Conservation (phyloP, 2,329 filamentous ascomycete species). For the Epichloe amarillans region DNA sequence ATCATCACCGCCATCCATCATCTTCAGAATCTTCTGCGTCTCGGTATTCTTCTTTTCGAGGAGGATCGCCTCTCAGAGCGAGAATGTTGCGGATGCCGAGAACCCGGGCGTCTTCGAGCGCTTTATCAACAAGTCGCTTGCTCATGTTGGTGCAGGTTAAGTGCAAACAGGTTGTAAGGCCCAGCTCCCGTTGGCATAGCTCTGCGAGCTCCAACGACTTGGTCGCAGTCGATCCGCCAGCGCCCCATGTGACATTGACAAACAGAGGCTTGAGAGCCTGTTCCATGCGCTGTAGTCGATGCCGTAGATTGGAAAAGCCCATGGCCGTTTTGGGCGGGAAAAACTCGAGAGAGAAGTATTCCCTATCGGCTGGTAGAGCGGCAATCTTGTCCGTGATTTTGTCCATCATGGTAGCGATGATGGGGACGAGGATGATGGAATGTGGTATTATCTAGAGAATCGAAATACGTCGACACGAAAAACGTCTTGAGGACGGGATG, state of each 20-base stretch:
- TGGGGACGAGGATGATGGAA: background rate
- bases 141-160: constrained; percentile 98
- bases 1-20: constrained; percentile 54
- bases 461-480: background rate
- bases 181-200: constrained; percentile 83
- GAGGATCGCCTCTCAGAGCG: constrained; percentile 82
- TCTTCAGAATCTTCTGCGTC: constrained; percentile 43
- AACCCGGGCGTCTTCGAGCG: constrained; percentile 78
- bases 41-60: constrained; percentile 76
- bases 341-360: constrained; percentile 96
- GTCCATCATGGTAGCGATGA: constrained; percentile 41
- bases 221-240: constrained; percentile 78
- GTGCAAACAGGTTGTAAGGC: constrained; percentile 88
- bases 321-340: constrained; percentile 96
- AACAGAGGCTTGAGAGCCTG: constrained; percentile 83
- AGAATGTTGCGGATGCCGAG: constrained; percentile 89
- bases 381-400: constrained; percentile 94
- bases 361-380: constrained; percentile 65
- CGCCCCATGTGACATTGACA: constrained; percentile 96
- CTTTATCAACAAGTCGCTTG: constrained; percentile 69
- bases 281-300: constrained; percentile 89
- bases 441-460: background rate
- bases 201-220: constrained; percentile 93
- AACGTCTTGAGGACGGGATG: background rate
- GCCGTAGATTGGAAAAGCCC: constrained; percentile 87